Percentiles rank a stretch among this genome's conserved stretches.
phyloP scores from a whole-genome alignment of 2,329 filamentous ascomycete species.

The Scedosporium aurantiacum region DNA sequence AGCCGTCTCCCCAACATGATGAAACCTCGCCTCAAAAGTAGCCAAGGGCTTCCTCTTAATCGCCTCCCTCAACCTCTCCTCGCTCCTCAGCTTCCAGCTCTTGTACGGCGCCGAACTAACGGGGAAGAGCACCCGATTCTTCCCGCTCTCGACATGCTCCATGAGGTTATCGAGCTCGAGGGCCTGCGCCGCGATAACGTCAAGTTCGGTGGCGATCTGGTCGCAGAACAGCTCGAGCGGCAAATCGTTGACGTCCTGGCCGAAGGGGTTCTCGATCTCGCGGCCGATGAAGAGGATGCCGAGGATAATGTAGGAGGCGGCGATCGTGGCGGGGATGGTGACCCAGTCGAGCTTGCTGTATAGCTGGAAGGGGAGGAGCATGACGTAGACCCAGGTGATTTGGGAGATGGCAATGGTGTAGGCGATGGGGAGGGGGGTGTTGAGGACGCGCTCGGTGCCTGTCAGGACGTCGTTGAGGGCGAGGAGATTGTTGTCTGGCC shows the following conservation, averaged over 20 bases:
- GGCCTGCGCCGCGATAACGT: conserved; percentile 51
- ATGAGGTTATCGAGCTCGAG: conserved; percentile 22
- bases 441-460: conserved; percentile 66
- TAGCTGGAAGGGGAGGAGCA: conserved; percentile 74
- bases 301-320: conserved; percentile 71
- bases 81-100: conserved; percentile 29
- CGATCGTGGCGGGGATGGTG: conserved; percentile 60
- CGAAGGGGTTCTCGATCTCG: conserved; percentile 80
- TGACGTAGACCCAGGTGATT: conserved; percentile 76
- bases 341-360: conserved; percentile 54
- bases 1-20: not conserved
- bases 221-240: conserved; percentile 67
- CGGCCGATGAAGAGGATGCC: conserved; percentile 63
- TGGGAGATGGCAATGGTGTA: conserved; percentile 79
- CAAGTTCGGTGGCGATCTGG: conserved; percentile 62
- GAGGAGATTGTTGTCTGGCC: conserved; percentile 43
- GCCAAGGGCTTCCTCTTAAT: conserved; percentile 29
- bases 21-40: conserved; percentile 15
- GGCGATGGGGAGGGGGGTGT: conserved; percentile 70
- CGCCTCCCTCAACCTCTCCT: conserved; percentile 25
- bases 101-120: conserved; percentile 29
- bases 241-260: conserved; percentile 72
- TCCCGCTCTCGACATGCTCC: conserved; percentile 20
- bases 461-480: conserved; percentile 61
- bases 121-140: conserved; percentile 47